A percentile compares a stretch with the other conserved stretches of the same genome.
phyloP scores from a whole-genome alignment of 176 grass and related monocot genomes.

The Bromus sterilis region DNA sequence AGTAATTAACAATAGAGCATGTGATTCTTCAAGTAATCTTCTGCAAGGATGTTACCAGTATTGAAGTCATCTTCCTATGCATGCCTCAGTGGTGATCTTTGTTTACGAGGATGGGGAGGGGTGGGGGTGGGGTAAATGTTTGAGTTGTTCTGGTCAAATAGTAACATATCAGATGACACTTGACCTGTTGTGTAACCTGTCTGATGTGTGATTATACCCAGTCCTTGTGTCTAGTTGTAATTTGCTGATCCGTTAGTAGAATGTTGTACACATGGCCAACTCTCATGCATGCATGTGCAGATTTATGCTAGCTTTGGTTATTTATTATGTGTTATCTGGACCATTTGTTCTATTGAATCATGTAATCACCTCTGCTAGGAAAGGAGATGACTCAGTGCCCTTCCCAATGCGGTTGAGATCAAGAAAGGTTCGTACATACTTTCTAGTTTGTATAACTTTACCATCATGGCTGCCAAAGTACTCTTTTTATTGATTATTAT shows the following conservation, averaged over 20 bases:
- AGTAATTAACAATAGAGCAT: neutral
- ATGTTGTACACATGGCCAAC: neutral
- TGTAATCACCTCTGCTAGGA: constrained; percentile 42
- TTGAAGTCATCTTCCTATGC: neutral
- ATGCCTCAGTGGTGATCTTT: neutral
- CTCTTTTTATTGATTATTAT: neutral
- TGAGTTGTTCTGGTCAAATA: no score
- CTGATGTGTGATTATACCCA: neutral
- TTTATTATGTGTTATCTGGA: neutral
- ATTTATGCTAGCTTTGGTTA: neutral
- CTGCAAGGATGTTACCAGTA: neutral
- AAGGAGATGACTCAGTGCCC: constrained; percentile 27
- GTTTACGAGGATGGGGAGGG: no score
- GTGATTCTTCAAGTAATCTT: neutral
- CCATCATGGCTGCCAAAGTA: neutral
- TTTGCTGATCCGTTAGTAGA: neutral
- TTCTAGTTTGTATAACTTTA: constrained; percentile 17
- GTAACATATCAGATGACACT: no score
- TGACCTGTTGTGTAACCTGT: neutral
- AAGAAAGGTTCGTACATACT: constrained; percentile 52
- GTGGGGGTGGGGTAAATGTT: no score
- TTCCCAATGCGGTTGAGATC: constrained; percentile 50
- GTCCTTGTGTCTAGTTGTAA: neutral
- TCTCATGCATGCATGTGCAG: neutral
- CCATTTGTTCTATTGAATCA: constrained; percentile 13